Percentiles rank a stretch among this genome's conserved stretches.
phyloP scores from a whole-genome alignment of 2,329 filamentous ascomycete species.

The Endothia cerciana region DNA sequence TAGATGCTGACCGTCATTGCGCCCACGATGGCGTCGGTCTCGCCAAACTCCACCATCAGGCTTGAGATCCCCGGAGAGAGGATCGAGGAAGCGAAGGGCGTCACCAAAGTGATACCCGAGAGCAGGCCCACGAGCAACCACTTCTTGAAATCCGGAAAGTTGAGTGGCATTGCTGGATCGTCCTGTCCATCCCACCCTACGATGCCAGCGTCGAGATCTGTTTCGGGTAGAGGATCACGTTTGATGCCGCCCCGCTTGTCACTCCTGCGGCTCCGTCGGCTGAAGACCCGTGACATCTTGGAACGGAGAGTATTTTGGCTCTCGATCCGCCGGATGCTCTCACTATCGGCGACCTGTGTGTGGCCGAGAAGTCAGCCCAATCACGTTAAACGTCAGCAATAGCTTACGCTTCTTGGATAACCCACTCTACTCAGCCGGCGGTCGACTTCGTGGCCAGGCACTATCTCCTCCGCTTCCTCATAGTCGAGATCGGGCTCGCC shows the following conservation, averaged over 20 bases:
- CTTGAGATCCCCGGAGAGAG: slow-evolving; percentile 52
- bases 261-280: slow-evolving; percentile 33
- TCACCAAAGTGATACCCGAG: slow-evolving; percentile 65
- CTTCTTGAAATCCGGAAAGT: slow-evolving; percentile 59
- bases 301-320: slow-evolving; percentile 33
- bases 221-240: slow-evolving; percentile 47
- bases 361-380: neutral
- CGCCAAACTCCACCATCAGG: slow-evolving; percentile 51
- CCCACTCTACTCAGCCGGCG: slow-evolving; percentile 35
- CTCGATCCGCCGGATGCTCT: slow-evolving; percentile 31
- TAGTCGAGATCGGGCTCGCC: slow-evolving; percentile 35
- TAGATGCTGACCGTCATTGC: slow-evolving; percentile 65
- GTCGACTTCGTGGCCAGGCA: slow-evolving; percentile 35
- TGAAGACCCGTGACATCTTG: slow-evolving; percentile 36
- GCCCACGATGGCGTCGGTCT: slow-evolving; percentile 45
- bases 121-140: slow-evolving; percentile 62
- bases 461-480: slow-evolving; percentile 38
- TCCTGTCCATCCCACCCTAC: slow-evolving; percentile 64
- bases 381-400: neutral
- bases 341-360: slow-evolving; percentile 27
- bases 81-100: slow-evolving; percentile 67
- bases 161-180: slow-evolving; percentile 62
- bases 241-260: slow-evolving; percentile 37
- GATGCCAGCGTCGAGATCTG: slow-evolving; percentile 55
- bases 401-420: neutral